Percentiles rank a stretch among this genome's conserved stretches.
phyloP scores from a whole-genome alignment of 2,329 filamentous ascomycete species.

The Botryosphaeria dothidea region DNA sequence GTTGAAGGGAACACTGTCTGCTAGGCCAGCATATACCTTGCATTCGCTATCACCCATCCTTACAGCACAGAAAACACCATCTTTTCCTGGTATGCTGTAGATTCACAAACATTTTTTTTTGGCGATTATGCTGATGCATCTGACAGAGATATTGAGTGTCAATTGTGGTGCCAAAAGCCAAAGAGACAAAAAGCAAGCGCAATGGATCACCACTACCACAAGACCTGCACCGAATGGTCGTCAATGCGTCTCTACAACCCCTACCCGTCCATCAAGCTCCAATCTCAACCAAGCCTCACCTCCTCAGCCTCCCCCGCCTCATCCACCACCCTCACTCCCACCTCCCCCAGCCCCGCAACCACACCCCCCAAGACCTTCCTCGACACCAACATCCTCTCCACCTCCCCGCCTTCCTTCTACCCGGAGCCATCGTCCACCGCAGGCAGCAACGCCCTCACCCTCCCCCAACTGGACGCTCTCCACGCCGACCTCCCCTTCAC shows the following conservation, averaged over 20 bases:
- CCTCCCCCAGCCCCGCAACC: conserved; percentile 18
- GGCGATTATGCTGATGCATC: background rate
- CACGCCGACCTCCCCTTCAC: background rate
- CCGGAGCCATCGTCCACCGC: background rate
- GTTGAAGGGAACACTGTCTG: background rate
- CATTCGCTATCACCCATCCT: too few relatives aligned
- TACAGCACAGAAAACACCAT: too few relatives aligned
- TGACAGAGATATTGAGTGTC: background rate
- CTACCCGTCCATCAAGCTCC: background rate
- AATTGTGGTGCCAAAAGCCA: too few relatives aligned
- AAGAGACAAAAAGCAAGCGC: background rate
- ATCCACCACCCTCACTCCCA: conserved; percentile 20
- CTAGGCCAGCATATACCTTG: background rate
- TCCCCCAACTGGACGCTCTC: background rate
- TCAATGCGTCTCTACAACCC: conserved; percentile 2
- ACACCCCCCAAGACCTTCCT: conserved; percentile 21
- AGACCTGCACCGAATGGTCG: conserved; percentile 8
- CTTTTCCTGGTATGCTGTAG: too few relatives aligned
- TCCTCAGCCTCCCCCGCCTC: conserved; percentile 5
- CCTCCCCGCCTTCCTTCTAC: background rate
- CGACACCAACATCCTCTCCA: conserved; percentile 13
- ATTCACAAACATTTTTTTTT: background rate
- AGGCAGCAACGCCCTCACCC: background rate
- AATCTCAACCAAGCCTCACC: background rate
- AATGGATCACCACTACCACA: background rate